A percentile compares a stretch with the other conserved stretches of the same genome.
These are phyloP conservation scores for Salvia sclarea DNA, from an alignment of 305 asterid species.

Conservation along the genomic window DNA sequence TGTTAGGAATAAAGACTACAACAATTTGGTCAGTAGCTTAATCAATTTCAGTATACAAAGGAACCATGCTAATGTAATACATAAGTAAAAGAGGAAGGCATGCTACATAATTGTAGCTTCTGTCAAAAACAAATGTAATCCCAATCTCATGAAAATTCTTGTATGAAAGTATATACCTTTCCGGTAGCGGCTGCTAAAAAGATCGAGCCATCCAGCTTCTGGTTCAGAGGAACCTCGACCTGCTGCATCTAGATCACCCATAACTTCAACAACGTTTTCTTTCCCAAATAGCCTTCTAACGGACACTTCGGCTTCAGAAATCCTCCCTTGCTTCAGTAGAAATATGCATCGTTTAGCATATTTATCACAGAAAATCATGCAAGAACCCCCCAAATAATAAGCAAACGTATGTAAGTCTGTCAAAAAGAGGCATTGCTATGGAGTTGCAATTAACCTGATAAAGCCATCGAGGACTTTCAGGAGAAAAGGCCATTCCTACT, in stretches of 20 bases:
- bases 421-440: background rate
- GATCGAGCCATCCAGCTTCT: slow-evolving; percentile 97
- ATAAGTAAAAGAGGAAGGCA: background rate
- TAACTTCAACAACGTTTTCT: slow-evolving; percentile 84
- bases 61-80: background rate
- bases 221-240: slow-evolving; percentile 76
- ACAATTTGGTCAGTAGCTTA: background rate
- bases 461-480: slow-evolving; percentile 98
- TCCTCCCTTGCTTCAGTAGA: slow-evolving; percentile 76
- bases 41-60: no score
- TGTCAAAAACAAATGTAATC: background rate
- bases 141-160: background rate
- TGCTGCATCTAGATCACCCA: slow-evolving; percentile 71
- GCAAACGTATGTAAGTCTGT: background rate
- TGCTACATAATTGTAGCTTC: background rate
- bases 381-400: background rate
- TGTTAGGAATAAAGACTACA: background rate
- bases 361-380: slow-evolving; percentile 14
- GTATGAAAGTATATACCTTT: slow-evolving; percentile 57
- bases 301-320: slow-evolving; percentile 73
- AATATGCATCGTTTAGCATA: slow-evolving; percentile 32
- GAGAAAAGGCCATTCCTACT: slow-evolving; percentile 88
- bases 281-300: slow-evolving; percentile 75
- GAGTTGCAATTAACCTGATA: slow-evolving; percentile 62
- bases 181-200: slow-evolving; percentile 79